Conservation (phyloP, 495 filamentous ascomycete species). For the Aspergillus leporis region DNA sequence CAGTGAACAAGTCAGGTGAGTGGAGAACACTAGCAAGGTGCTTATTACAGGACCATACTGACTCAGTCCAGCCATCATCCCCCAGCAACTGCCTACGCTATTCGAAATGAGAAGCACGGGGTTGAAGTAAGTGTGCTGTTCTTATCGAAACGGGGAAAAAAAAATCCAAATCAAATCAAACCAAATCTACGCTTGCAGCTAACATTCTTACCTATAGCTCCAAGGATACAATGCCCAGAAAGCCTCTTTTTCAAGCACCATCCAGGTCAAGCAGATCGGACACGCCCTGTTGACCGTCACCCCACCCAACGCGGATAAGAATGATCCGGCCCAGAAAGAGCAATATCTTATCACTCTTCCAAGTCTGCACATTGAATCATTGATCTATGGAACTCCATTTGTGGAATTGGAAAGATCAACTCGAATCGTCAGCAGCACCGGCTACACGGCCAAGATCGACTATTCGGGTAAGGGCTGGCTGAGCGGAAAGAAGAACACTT, state of each 20-base stretch:
- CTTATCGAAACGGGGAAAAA: too few species aligned
- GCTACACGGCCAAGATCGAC: slow-evolving; percentile 89
- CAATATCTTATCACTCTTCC: slow-evolving; percentile 90
- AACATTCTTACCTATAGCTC: slow-evolving; percentile 44
- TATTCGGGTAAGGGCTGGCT: slow-evolving; percentile 93
- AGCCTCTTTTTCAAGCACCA: slow-evolving; percentile 87
- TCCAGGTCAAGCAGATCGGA: slow-evolving; percentile 94
- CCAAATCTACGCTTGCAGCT: too few species aligned
- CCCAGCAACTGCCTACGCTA: slow-evolving; percentile 93
- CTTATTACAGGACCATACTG: not conserved
- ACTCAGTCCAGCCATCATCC: slow-evolving; percentile 76
- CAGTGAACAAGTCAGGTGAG: slow-evolving; percentile 80
- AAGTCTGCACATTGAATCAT: slow-evolving; percentile 87
- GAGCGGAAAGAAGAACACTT: slow-evolving; percentile 91
- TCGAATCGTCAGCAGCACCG: slow-evolving; percentile 81
- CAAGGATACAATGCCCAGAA: slow-evolving; percentile 99
- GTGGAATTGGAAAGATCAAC: slow-evolving; percentile 83
- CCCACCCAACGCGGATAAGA: slow-evolving; percentile 50
- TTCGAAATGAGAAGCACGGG: slow-evolving; percentile 80
- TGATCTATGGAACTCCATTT: slow-evolving; percentile 88
- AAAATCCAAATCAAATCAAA: too few species aligned
- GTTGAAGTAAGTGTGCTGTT: slow-evolving; percentile 57
- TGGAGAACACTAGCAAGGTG: slow-evolving; percentile 8
- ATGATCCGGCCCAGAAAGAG: slow-evolving; percentile 53
- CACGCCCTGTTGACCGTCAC: slow-evolving; percentile 85